phyloP scores from a whole-genome alignment of 2,329 filamentous ascomycete genomes.

The Curvularia hawaiiensis region DNA sequence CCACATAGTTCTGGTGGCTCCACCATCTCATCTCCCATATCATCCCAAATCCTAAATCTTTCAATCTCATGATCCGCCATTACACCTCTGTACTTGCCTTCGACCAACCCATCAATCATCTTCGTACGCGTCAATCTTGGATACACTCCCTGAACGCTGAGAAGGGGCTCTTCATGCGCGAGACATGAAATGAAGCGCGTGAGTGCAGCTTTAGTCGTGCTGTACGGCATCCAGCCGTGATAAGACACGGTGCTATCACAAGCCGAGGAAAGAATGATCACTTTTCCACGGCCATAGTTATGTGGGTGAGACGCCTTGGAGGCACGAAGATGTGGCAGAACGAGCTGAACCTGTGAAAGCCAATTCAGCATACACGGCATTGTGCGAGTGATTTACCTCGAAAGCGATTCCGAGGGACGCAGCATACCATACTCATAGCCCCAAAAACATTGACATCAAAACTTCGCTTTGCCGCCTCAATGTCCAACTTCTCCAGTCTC shows the following conservation, averaged over 20 bases:
- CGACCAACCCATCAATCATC: slow-evolving; percentile 30
- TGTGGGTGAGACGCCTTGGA: slow-evolving; percentile 18
- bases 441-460: slow-evolving; percentile 37
- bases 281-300: slow-evolving; percentile 28
- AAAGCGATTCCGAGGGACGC: neutral
- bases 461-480: slow-evolving; percentile 22
- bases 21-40: slow-evolving; percentile 32
- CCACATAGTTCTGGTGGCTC: slow-evolving; percentile 33
- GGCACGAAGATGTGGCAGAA: slow-evolving; percentile 25
- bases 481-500: slow-evolving; percentile 25
- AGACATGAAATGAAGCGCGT: slow-evolving; percentile 32
- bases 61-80: slow-evolving; percentile 40
- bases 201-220: slow-evolving; percentile 33
- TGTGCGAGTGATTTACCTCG: neutral
- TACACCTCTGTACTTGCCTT: slow-evolving; percentile 26
- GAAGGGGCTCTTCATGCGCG: slow-evolving; percentile 31
- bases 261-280: slow-evolving; percentile 29
- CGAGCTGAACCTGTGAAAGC: slow-evolving; percentile 22
- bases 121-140: slow-evolving; percentile 35
- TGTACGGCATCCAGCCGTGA: slow-evolving; percentile 33
- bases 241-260: slow-evolving; percentile 30
- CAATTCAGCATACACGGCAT: neutral
- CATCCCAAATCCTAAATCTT: slow-evolving; percentile 30
- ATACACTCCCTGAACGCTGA: slow-evolving; percentile 33
- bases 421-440: slow-evolving; percentile 30